phyloP scores from a whole-genome alignment of 2,329 filamentous ascomycete species.

The Ceratocystis cubensis region DNA sequence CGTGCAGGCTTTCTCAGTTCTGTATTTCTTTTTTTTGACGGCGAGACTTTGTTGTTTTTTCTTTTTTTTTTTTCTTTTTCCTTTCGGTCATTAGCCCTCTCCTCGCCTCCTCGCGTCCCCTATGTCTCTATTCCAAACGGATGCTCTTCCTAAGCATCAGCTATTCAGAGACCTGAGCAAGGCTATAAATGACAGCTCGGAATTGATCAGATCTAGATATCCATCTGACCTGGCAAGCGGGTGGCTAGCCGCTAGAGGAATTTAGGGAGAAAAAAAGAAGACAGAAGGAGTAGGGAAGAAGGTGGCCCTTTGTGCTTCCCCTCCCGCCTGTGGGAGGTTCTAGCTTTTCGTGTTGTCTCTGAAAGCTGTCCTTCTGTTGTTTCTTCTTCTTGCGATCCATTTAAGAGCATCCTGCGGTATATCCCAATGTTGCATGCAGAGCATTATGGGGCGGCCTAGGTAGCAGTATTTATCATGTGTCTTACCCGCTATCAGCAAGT shows the following conservation, averaged over 20 bases:
- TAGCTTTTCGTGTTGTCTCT: not conserved
- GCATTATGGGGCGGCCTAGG: too few relatives aligned
- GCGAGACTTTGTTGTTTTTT: not conserved
- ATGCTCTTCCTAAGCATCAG: not conserved
- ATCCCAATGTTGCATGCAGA: not conserved
- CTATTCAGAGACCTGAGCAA: too few relatives aligned
- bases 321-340: too few relatives aligned
- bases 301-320: too few relatives aligned
- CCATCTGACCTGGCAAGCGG: not conserved
- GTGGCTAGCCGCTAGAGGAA: not conserved
- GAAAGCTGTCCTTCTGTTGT: not conserved
- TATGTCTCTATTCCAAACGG: not conserved
- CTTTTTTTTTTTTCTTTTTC: not conserved
- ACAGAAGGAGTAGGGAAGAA: too few relatives aligned
- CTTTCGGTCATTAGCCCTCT: not conserved
- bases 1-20: too few relatives aligned
- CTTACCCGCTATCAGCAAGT: too few relatives aligned
- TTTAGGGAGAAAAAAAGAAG: too few relatives aligned
- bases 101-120: not conserved
- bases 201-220: not conserved
- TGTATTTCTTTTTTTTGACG: too few relatives aligned
- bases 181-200: conserved; percentile 1
- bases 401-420: not conserved
- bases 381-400: not conserved
- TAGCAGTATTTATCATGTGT: too few relatives aligned